Conservation (phyloP, 202 grass and related monocot species). For the Eragrostis tef region DNA sequence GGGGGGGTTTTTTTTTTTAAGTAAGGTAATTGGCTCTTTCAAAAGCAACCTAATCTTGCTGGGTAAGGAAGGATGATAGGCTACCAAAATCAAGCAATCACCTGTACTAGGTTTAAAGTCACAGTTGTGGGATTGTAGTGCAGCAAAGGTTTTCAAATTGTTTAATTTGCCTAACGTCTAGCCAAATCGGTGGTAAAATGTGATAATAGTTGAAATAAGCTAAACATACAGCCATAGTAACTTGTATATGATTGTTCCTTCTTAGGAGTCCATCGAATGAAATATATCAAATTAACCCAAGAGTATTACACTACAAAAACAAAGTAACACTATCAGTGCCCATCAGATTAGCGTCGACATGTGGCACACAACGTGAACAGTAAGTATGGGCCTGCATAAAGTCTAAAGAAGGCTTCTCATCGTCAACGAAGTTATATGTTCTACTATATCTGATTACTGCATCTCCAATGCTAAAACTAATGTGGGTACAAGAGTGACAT, state of each 20-base stretch:
- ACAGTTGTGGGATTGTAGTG: not conserved
- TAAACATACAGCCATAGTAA: not conserved
- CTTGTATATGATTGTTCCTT: not conserved
- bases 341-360: not conserved
- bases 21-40: not conserved
- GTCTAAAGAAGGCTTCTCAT: not conserved
- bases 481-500: not conserved
- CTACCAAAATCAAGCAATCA: not conserved
- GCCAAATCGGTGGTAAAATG: not conserved
- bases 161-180: not conserved
- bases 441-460: slow-evolving; percentile 2
- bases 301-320: not conserved
- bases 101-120: slow-evolving; percentile 7
- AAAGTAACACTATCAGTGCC: not conserved
- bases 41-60: slow-evolving; percentile 8
- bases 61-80: not conserved
- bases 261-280: not conserved
- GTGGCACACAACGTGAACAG: not conserved
- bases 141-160: not conserved
- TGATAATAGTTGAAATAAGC: not conserved
- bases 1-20: no score
- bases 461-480: not conserved
- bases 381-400: not conserved
- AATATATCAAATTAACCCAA: not conserved
- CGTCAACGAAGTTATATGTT: not conserved